phyloP scores from a whole-genome alignment of 208 protist species.

The Naegleria fowleri region DNA sequence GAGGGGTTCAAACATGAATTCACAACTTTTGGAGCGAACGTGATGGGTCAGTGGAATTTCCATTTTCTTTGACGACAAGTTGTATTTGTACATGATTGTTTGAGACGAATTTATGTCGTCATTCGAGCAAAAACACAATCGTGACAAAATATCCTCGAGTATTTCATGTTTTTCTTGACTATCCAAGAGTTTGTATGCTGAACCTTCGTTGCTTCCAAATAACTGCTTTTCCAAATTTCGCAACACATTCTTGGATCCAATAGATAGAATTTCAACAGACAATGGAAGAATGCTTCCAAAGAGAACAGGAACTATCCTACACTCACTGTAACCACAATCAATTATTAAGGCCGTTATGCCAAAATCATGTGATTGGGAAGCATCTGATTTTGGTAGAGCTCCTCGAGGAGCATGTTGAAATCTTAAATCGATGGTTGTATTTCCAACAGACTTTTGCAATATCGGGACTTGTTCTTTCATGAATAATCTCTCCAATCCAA shows the following conservation, averaged over 20 bases:
- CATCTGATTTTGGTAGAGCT: too few species aligned
- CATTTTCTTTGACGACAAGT: too few species aligned
- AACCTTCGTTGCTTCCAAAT: not conserved
- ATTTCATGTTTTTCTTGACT: not conserved
- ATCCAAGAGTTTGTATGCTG: not conserved
- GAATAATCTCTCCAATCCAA: too few species aligned
- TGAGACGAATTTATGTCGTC: too few species aligned
- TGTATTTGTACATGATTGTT: too few species aligned
- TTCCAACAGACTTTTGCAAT: too few species aligned
- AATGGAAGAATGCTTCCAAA: not conserved
- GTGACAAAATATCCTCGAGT: not conserved
- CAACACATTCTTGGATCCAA: not conserved
- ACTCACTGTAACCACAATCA: not conserved
- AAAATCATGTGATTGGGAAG: not conserved
- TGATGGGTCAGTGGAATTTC: not conserved
- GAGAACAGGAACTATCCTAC: not conserved
- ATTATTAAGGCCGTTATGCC: not conserved
- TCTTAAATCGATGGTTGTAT: too few species aligned
- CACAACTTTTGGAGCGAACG: not conserved
- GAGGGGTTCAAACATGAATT: not conserved
- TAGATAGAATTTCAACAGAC: not conserved
- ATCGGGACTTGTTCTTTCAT: too few species aligned
- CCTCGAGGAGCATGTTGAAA: too few species aligned
- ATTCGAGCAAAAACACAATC: not conserved
- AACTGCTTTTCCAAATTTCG: not conserved